Evolutionary conservation across 179 eudicot genomes (phyloP), one percentile per base, ranked within the genome.

Genomic region (Beta corolliflora): DNA sequence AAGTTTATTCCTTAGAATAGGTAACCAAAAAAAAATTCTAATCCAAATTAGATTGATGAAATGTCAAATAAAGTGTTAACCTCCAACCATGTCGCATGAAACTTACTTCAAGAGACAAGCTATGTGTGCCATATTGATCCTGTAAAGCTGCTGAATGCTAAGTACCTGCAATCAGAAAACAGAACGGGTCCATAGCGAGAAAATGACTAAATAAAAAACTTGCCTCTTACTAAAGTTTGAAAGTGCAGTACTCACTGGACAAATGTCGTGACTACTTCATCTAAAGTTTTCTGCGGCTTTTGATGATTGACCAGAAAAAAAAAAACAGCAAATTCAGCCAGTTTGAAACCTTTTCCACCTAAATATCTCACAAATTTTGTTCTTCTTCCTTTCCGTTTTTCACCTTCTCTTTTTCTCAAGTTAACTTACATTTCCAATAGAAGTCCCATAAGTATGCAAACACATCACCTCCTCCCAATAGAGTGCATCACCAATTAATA

Each of bases 221-320:
- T 19, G 56, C 72, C 15, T 78, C 82, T 67, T 48, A 36, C 75
- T 55, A 63, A 82, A 80, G 81, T 75, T 69, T 81, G 71, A 23
- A 73, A 66, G 82, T 55, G 46, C 73, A 85, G 64, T 68, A 79
- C 91, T 91, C 85, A 94, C 98, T 55, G 98, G 97, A 75, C 98
- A 94, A 21, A 93, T 91, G 80, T 94, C 97, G 79, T 93, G 98
- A 89, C 97, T 93, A 94, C 93, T 88, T 94, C 97, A 87, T 93
- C 95, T 70, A 94, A 87, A 55, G 93, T 93, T 80, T 93, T 91
- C 88, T 91, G 92, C 19, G 94, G 97, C 87, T 94, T 94, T 83
- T 94, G 98, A 87, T 94, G 98, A 67, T 91, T 93, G 77, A 94
- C 97, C 98, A 93, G 82, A n/a, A n/a, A n/a, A 48, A 85, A 12